Evolutionary conservation across 208 protist genomes (phyloP).

Genomic region (Endotrypanum monterogeii): DNA sequence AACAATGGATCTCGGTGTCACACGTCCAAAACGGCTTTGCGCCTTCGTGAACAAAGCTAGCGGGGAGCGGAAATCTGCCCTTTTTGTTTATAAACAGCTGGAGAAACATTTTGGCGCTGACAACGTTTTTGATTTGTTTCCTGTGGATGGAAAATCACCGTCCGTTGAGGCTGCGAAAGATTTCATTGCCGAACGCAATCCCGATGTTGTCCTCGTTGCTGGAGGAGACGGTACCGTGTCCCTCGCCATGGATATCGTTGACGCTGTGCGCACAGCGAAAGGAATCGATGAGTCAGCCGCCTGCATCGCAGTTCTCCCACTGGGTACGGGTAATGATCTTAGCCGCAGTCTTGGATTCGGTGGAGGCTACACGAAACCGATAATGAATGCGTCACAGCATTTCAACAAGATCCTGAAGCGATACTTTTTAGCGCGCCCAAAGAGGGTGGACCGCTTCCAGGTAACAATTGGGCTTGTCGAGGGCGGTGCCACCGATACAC

Average conservation of each 20-base stretch:
- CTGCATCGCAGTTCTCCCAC: conserved; percentile 50
- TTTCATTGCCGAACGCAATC: conserved; percentile 35
- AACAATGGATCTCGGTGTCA: conserved; percentile 11
- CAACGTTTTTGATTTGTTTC: conserved; percentile 65
- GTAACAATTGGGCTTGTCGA: conserved; percentile 25
- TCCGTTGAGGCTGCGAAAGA: conserved; percentile 49
- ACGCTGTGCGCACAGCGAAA: conserved; percentile 36
- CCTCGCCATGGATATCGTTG: conserved; percentile 49
- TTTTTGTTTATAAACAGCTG: conserved; percentile 53
- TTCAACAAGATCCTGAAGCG: conserved; percentile 31
- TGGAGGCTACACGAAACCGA: conserved; percentile 56
- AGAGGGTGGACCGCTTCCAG: conserved; percentile 45
- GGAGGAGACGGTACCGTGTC: conserved; percentile 72
- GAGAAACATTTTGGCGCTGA: conserved; percentile 33
- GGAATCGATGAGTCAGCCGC: conserved; percentile 24
- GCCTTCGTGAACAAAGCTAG: conserved; percentile 54
- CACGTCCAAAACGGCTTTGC: conserved; percentile 17
- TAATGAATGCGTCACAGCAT: conserved; percentile 34
- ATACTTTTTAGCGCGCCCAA: conserved; percentile 16
- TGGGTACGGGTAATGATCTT: conserved; percentile 78
- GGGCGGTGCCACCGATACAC: too few relatives aligned
- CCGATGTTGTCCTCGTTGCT: conserved; percentile 53
- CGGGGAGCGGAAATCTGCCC: conserved; percentile 48
- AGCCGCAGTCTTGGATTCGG: conserved; percentile 68
- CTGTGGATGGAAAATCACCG: conserved; percentile 24